Evolutionary conservation across 345 rosid species (phyloP).

Genomic region (Populus ilicifolia): DNA sequence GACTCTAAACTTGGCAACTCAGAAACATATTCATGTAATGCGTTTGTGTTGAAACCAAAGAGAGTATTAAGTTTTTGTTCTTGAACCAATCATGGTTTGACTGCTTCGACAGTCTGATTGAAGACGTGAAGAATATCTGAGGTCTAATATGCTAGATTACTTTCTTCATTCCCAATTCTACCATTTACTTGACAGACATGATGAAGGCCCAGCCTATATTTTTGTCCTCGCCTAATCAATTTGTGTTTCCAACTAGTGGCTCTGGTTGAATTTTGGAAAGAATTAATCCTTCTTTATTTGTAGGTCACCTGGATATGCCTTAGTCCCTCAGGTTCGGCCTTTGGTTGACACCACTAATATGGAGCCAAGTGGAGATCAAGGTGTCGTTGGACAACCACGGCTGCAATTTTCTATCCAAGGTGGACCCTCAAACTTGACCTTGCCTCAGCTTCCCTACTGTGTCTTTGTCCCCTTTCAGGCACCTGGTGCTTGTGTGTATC

Average conservation of each 20-base stretch:
- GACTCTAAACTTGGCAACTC: not conserved
- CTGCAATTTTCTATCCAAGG: conserved; percentile 24
- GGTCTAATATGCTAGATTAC: not conserved
- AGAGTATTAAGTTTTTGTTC: not conserved
- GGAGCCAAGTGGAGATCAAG: conserved; percentile 30
- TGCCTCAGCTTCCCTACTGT: conserved; percentile 29
- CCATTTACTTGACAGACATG: not conserved
- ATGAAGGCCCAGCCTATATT: not conserved
- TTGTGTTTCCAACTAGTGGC: not conserved
- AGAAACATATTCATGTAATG: not conserved
- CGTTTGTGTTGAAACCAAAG: not conserved
- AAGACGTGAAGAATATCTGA: not conserved
- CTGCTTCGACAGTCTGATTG: not conserved
- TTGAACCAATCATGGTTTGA: not conserved
- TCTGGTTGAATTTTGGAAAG: not conserved
- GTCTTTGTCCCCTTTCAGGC: conserved; percentile 43
- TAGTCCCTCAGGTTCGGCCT: conserved; percentile 34
- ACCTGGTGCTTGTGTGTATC: conserved; percentile 23
- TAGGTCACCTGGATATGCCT: conserved; percentile 63
- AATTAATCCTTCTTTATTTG: not conserved
- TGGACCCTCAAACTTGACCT: conserved; percentile 25
- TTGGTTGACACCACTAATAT: conserved; percentile 21
- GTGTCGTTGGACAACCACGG: conserved; percentile 27
- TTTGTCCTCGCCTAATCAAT: not conserved
- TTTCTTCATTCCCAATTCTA: not conserved